Evolutionary conservation across 306 rosid species (phyloP).

Genomic region (Medicago arabica): DNA sequence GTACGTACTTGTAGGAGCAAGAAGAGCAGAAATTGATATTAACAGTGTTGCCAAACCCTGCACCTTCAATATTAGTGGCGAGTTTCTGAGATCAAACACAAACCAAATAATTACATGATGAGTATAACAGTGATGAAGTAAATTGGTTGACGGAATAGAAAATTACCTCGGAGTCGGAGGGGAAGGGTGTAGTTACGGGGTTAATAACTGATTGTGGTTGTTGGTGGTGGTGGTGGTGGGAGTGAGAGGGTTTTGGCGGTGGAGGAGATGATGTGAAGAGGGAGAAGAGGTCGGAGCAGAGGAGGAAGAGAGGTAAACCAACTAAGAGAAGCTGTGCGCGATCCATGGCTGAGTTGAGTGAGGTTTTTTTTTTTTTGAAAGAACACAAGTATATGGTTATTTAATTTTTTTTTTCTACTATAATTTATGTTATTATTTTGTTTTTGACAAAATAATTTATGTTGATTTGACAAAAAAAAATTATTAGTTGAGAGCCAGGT

Average conservation of each 20-base stretch:
- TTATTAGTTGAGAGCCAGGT: no score
- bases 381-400: no score
- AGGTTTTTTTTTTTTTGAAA: no score
- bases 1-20: slow-evolving; percentile 69
- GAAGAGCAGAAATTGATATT: slow-evolving; percentile 70
- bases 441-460: no score
- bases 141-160: slow-evolving; percentile 23
- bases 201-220: slow-evolving; percentile 41
- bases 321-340: slow-evolving; percentile 61
- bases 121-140: background rate
- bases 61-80: slow-evolving; percentile 39
- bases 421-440: no score
- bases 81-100: slow-evolving; percentile 52
- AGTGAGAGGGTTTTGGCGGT: slow-evolving; percentile 48
- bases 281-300: slow-evolving; percentile 58
- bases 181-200: slow-evolving; percentile 40
- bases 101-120: background rate
- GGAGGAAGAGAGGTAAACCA: slow-evolving; percentile 70
- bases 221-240: slow-evolving; percentile 38
- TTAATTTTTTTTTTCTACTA: no score
- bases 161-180: slow-evolving; percentile 39
- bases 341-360: slow-evolving; percentile 53
- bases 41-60: slow-evolving; percentile 67
- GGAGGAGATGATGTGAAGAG: slow-evolving; percentile 58
- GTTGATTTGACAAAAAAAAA: no score